These are phyloP conservation scores for Thielaviopsis ethacetica DNA, from an alignment of 2,329 filamentous ascomycete species.

Conservation along the genomic window DNA sequence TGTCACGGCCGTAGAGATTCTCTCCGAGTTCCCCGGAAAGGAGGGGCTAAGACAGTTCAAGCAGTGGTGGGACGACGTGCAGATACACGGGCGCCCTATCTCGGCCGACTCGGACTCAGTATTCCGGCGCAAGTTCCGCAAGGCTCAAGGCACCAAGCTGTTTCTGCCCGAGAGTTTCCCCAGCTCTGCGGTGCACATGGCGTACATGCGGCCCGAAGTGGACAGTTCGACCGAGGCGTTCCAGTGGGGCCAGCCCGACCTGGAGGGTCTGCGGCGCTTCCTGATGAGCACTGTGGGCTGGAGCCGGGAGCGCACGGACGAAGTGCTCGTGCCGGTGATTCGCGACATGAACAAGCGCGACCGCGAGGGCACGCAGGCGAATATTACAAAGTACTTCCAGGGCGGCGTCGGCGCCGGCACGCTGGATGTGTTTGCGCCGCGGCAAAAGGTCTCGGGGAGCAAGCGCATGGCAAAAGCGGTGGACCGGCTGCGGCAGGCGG, in stretches of 20 bases:
- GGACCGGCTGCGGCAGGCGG: conserved; percentile 36
- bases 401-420: conserved; percentile 55
- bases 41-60: conserved; percentile 56
- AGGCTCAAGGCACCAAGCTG: conserved; percentile 61
- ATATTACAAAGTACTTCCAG: conserved; percentile 85
- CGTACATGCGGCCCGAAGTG: conserved; percentile 76
- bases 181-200: conserved; percentile 57
- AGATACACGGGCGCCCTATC: conserved; percentile 47
- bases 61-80: conserved; percentile 74
- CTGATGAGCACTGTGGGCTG: conserved; percentile 88
- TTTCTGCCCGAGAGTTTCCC: conserved; percentile 76
- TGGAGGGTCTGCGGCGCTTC: conserved; percentile 69
- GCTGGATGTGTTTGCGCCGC: conserved; percentile 51
- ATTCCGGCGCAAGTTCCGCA: conserved; percentile 78
- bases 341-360: conserved; percentile 84
- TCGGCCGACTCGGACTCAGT: conserved; percentile 40
- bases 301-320: conserved; percentile 81
- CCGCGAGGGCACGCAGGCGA: conserved; percentile 81
- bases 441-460: conserved; percentile 47
- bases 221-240: conserved; percentile 64
- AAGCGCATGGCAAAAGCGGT: conserved; percentile 64
- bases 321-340: conserved; percentile 89
- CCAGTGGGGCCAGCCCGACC: conserved; percentile 89
- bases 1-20: conserved; percentile 83
- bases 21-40: conserved; percentile 64